Conservation (phyloP, 768 basidiomycete genomes). For the Lentinula guzmanii region DNA sequence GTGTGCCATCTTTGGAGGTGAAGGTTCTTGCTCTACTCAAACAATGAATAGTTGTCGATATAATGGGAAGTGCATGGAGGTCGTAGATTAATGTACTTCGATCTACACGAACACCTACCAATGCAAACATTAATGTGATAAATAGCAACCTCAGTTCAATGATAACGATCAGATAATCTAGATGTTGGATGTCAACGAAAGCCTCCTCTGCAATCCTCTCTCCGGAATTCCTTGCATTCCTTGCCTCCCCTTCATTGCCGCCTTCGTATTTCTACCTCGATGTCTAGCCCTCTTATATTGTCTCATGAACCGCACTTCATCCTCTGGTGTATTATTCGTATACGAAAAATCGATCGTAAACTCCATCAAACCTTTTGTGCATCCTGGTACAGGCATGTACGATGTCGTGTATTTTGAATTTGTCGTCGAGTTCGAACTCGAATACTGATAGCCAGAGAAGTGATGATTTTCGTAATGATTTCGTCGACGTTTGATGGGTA, state of each 20-base stretch:
- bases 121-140: too few species aligned
- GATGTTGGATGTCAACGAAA: not conserved
- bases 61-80: too few species aligned
- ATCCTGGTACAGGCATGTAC: not conserved
- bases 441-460: not conserved
- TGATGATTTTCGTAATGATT: not conserved
- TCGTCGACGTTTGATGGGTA: not conserved
- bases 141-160: too few species aligned
- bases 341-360: not conserved
- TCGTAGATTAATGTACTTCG: too few species aligned
- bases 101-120: too few species aligned
- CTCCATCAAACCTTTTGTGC: not conserved
- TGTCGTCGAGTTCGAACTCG: too few species aligned
- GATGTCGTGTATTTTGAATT: not conserved
- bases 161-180: not conserved
- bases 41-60: too few species aligned
- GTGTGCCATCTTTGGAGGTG: too few species aligned
- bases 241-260: not conserved
- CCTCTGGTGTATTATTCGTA: not conserved
- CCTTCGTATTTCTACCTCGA: not conserved
- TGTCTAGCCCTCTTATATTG: not conserved
- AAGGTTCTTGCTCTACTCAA: too few species aligned
- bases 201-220: not conserved
- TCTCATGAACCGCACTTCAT: not conserved
- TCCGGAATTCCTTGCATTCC: not conserved